phyloP scores from a whole-genome alignment of 2,329 filamentous ascomycete genomes.

The Cladophialophora immunda region DNA sequence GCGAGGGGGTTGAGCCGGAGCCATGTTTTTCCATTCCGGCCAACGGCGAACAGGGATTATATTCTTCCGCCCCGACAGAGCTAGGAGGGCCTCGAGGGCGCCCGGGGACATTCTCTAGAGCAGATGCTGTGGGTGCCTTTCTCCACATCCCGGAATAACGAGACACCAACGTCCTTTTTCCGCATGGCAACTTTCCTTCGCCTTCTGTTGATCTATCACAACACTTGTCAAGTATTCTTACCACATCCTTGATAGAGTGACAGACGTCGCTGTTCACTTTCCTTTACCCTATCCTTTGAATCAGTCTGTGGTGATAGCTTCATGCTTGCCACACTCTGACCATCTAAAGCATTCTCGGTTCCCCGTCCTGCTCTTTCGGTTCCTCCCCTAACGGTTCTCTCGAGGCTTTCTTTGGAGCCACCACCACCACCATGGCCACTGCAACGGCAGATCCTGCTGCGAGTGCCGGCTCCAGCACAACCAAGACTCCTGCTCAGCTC shows the following conservation, averaged over 20 bases:
- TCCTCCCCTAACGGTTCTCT: constrained; percentile 32
- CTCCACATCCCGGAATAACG: constrained; percentile 6
- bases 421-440: constrained; percentile 31
- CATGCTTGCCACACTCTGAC: constrained; percentile 30
- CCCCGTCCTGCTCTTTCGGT: constrained; percentile 32
- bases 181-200: background rate
- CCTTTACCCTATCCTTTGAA: background rate
- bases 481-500: constrained; percentile 60
- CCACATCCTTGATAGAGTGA: background rate
- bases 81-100: background rate
- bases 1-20: background rate
- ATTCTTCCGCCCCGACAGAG: background rate
- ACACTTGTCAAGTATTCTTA: background rate
- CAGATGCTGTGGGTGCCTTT: background rate
- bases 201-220: constrained; percentile 11
- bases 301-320: constrained; percentile 6
- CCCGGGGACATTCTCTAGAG: background rate
- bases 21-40: background rate
- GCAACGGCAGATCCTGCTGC: constrained; percentile 33
- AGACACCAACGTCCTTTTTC: background rate
- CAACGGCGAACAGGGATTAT: background rate
- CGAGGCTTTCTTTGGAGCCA: constrained; percentile 37
- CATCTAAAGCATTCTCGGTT: constrained; percentile 27
- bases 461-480: constrained; percentile 40
- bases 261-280: constrained; percentile 5